Percentiles rank a stretch among this genome's conserved stretches.
phyloP scores from a whole-genome alignment of 202 grass and related monocot genomes.

The Thinopyrum obtusiflorum region DNA sequence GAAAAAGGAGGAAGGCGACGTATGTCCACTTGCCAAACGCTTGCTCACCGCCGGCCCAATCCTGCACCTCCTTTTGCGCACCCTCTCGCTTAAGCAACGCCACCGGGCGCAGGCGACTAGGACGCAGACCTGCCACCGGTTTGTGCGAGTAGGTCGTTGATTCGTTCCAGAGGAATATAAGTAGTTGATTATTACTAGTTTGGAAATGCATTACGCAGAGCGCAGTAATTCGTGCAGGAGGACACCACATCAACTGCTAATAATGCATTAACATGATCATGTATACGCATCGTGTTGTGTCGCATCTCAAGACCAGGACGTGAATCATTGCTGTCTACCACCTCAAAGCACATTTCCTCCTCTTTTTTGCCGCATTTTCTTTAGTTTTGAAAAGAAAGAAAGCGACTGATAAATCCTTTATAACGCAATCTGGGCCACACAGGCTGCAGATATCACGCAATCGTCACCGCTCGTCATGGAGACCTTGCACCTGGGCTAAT shows the following conservation, averaged over 20 bases:
- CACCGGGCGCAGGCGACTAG: neutral
- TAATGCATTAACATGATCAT: too few species aligned
- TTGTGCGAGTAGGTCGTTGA: neutral
- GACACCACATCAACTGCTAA: neutral
- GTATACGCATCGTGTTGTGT: neutral
- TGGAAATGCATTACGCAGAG: neutral
- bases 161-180: neutral
- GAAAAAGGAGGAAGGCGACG: neutral
- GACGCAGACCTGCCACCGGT: constrained; percentile 10
- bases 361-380: neutral
- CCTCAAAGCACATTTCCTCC: neutral
- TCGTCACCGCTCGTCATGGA: neutral
- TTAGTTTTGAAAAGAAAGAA: neutral
- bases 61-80: neutral
- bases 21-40: neutral
- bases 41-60: neutral
- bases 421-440: neutral
- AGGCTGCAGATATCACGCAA: neutral
- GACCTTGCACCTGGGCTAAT: neutral
- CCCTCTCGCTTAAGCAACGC: neutral
- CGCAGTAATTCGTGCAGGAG: neutral
- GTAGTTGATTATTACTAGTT: neutral
- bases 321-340: neutral
- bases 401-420: neutral
- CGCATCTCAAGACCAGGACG: neutral